These are phyloP conservation scores for Pythium phragmiticola DNA, from an alignment of 352 stramenopile species.

Conservation along the genomic window DNA sequence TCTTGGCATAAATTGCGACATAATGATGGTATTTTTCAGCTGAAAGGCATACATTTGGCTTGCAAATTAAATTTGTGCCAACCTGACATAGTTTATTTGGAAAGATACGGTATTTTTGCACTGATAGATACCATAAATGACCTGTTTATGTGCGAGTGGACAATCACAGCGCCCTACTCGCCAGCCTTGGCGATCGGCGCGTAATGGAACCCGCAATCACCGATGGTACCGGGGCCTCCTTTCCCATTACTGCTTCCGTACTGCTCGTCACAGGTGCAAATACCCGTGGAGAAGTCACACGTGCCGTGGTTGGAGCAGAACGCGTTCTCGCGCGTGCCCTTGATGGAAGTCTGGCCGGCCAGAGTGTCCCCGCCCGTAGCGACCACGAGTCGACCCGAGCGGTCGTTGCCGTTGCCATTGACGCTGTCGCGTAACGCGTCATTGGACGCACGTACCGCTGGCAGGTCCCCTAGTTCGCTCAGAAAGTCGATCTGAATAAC, in stretches of 20 bases:
- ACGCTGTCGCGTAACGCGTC: constrained; percentile 43
- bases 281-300: constrained; percentile 63
- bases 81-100: neutral
- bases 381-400: constrained; percentile 49
- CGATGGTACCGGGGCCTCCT: constrained; percentile 54
- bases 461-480: constrained; percentile 57
- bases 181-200: constrained; percentile 4
- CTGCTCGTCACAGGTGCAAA: constrained; percentile 58
- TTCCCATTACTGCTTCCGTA: constrained; percentile 76
- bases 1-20: no score
- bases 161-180: neutral
- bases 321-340: constrained; percentile 64
- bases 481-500: constrained; percentile 65
- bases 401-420: constrained; percentile 52
- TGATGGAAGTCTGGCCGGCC: constrained; percentile 41
- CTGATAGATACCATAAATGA: neutral
- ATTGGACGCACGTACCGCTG: constrained; percentile 39
- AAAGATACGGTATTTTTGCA: constrained; percentile 10
- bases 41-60: no score
- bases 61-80: no score
- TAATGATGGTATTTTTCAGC: no score
- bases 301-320: constrained; percentile 76
- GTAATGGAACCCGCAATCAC: constrained; percentile 71
- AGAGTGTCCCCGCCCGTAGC: constrained; percentile 36
- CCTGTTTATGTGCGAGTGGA: constrained; percentile 1